Evolutionary conservation across 2,329 filamentous ascomycete genomes (phyloP), one percentile per base, ranked within the genome.

Genomic region (Claviceps sp.): DNA sequence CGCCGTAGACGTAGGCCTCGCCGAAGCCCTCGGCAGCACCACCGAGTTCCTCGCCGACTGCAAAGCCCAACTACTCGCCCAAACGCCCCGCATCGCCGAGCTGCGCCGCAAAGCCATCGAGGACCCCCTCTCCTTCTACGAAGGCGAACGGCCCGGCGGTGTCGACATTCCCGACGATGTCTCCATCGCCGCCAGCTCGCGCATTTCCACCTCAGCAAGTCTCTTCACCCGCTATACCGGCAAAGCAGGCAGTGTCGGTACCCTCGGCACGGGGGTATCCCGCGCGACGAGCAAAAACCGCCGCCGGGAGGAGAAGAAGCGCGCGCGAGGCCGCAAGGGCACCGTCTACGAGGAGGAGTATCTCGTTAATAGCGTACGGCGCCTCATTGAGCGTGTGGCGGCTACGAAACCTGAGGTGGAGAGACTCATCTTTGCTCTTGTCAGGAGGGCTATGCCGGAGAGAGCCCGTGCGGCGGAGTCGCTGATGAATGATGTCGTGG

Each of bases 271-370:
- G 13, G 80, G 82, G 34, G 82, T 85, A 2, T 87, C 82, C 48
- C 78, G 89, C 13, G 85, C 85, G 54, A 95, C 89, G 42, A 86
- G 81, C 63, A 95, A 93, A 74, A 96, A 95, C 63, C 82, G 89
- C 50, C 77, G 85, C 24, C 78, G 89, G 20, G 93, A 98, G 68
- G 93, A 98, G 73, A 82, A 95, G 66, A 98, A 98, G 77, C 82
- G 91, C 16, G 93, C 93, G 0, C 76, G 89, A 7, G 93, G 93
- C 24, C 91, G 95, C 66, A 97, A 97, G 73, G 93, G 93, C 11
- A 95, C 88, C 16, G 87, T 98, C 5, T 98, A 98, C 67, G 93
- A 98, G 67, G 91, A 97, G 64, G 93, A 97, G 67, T 98, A 98
- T 66, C 78, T 98, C 5, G 84, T 95, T 54, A 93, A 90, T 65